Evolutionary conservation across 805 yeast genomes (phyloP).

Genomic region (Cyberlindnera japonica): DNA sequence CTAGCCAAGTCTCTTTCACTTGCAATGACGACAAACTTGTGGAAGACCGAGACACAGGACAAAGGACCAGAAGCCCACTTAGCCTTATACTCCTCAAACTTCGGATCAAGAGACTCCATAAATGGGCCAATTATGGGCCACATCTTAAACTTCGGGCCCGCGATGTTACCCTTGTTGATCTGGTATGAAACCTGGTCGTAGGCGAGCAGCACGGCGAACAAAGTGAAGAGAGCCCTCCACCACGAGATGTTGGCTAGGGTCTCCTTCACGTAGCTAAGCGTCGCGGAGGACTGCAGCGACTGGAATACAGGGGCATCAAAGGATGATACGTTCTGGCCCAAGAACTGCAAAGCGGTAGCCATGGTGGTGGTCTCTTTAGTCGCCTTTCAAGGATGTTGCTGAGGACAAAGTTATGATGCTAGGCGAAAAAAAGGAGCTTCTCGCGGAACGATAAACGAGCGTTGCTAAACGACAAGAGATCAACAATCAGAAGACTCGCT

Average conservation of each 20-base stretch:
- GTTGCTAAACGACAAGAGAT: no score
- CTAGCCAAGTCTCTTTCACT: constrained; percentile 84
- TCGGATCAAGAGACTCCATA: constrained; percentile 89
- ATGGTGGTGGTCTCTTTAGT: constrained; percentile 6
- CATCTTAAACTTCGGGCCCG: constrained; percentile 81
- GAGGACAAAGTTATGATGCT: no score
- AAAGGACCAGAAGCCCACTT: constrained; percentile 95
- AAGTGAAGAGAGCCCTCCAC: constrained; percentile 48
- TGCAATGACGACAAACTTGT: constrained; percentile 94
- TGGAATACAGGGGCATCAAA: constrained; percentile 13
- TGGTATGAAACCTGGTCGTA: constrained; percentile 81
- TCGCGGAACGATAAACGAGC: no score
- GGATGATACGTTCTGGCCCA: constrained; percentile 19
- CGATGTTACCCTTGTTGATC: constrained; percentile 78
- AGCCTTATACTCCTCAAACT: constrained; percentile 86
- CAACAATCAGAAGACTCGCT: no score
- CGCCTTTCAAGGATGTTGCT: neutral
- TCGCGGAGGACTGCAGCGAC: constrained; percentile 12
- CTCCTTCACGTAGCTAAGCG: constrained; percentile 7
- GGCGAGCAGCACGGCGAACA: constrained; percentile 45
- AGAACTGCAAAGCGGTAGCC: constrained; percentile 23
- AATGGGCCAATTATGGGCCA: constrained; percentile 98
- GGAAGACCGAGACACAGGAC: constrained; percentile 96
- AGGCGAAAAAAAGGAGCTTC: no score
- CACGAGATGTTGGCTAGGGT: constrained; percentile 37